Evolutionary conservation across 495 filamentous ascomycete genomes (phyloP).

Genomic region (Lepraria neglecta): DNA sequence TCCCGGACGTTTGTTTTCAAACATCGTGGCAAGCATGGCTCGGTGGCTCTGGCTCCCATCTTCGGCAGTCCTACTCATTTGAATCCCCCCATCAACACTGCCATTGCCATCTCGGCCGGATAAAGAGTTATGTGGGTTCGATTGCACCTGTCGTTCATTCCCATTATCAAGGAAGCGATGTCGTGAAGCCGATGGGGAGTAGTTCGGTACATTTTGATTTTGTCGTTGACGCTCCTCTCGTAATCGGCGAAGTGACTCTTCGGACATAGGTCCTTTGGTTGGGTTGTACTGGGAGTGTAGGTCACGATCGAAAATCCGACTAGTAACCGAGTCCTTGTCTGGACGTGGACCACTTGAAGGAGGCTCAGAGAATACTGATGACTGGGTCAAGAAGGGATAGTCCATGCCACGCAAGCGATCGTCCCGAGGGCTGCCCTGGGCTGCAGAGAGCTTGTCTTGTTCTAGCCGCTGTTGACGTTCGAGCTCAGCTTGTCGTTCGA

Average conservation of each 20-base stretch:
- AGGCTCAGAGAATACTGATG: constrained; percentile 18
- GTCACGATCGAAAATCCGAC: constrained; percentile 1
- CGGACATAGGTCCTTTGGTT: constrained; percentile 19
- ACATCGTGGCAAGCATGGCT: constrained; percentile 40
- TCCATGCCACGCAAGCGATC: constrained; percentile 15
- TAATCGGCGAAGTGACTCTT: constrained; percentile 19
- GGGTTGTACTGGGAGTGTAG: constrained; percentile 9
- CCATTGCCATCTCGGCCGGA: constrained; percentile 14
- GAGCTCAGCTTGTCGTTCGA: constrained; percentile 15
- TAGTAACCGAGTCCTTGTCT: constrained; percentile 3
- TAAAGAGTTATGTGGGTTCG: constrained; percentile 10
- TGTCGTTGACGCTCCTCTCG: constrained; percentile 19
- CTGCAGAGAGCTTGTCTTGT: constrained; percentile 3
- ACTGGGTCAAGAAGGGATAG: constrained; percentile 21
- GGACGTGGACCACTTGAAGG: constrained; percentile 6
- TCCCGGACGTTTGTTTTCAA: constrained; percentile 43
- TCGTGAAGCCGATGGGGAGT: constrained; percentile 14
- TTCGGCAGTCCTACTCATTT: constrained; percentile 52
- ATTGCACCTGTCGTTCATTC: constrained; percentile 13
- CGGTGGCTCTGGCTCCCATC: constrained; percentile 42
- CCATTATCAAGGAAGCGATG: constrained; percentile 8
- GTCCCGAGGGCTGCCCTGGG: constrained; percentile 3
- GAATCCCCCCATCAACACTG: constrained; percentile 9
- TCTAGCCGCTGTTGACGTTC: constrained; percentile 16
- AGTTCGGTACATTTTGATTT: background rate